Evolutionary conservation across 106 monocot genomes (phyloP), one percentile per base, ranked within the genome.

Genomic region (Narthecium ossifragum): DNA sequence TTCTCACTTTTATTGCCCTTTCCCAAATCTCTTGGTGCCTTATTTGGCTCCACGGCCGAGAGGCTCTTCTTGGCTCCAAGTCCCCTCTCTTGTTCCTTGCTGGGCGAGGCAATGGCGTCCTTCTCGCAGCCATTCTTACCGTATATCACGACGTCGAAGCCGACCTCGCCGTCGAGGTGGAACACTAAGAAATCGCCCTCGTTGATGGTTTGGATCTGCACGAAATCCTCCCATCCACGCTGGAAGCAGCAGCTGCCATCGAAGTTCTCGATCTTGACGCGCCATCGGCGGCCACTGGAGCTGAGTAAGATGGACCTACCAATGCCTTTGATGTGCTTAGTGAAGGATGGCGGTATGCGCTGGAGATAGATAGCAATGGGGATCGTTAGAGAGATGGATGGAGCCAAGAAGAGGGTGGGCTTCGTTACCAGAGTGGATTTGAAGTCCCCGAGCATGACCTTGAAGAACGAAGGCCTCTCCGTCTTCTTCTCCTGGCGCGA

Each of bases 401-500:
- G 0, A 13, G 3, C 17, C 17, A 43, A 4, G 18, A 43, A 13
- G 11, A 43, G 5, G 18, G n/a, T n/a, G n/a, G n/a, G n/a, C n/a
- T n/a, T n/a, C n/a, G n/a, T 43, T 18, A 43, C 43, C 43, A 43
- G 14, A 13, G 43, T 17, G 10, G 43, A 57, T 13, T 31, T 32
- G 56, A 57, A 57, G 29, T 57, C 56, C 10, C 56, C 56, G 56
- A 57, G 12, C 56, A 57, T 57, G 0, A 57, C 56, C 21, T 57
- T 57, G 32, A 33, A 57, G 56, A 57, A 57, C 6, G 32, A 57
- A 6, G 56, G 28, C 27, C 31, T 25, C 55, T 30, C 39, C 21
- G 12, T 57, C 32, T 39, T 39, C 39, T 43, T 43, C 43, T n/a
- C n/a, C n/a, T n/a, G n/a, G n/a, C n/a, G n/a, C n/a, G n/a, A n/a